Evolutionary conservation across 192 early-diverging fungal species (phyloP), one percentile per base, ranked within the genome.

Genomic region (Pilaira anomala): DNA sequence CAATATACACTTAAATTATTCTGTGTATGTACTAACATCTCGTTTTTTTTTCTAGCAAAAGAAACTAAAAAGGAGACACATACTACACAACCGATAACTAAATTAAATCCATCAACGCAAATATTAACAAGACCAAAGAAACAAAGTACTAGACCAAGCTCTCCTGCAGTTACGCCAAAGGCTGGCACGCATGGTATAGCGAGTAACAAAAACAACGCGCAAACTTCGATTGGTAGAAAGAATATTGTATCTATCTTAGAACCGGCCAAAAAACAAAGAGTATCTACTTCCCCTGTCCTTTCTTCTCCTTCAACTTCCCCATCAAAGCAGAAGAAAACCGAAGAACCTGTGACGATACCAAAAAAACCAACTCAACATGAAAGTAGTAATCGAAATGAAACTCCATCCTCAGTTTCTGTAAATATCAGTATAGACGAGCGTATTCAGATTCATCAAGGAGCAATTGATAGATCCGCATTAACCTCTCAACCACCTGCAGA

Each of bases 391-490:
- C n/a, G 53, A 19, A 30, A 55, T 8, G 29, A 36, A 36, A 21
- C 16, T 36, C 28, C 13, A 11, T 36, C 29, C 7, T 24, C 16
- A 30, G 19, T 2, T 16, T 7, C 60, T 36, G 8, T 30, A 61
- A 62, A 11, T 19, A 75, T 29, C 2, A 9, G 28, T 44, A 22
- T 26, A 48, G 45, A 76, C 41, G 77, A 76, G 48, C 64, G 77
- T 53, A 73, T 83, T 69, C 75, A 73, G 11, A 69, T 85, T 36
- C 83, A 85, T 56, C 73, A 80, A 21, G 83, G 83, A 28, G 80
- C 78, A 22, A 77, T 85, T 21, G 83, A 85, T 25, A 80, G 75
- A 6, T 66, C 80, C 44, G 81, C 78, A 11, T 67, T 85, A 30
- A 81, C 80, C 44, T 77, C 78, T 65, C 69, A 76, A 28, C 70